phyloP scores from a whole-genome alignment of 1,284 basidiomycete genomes.

The Inonotus obliquus region DNA sequence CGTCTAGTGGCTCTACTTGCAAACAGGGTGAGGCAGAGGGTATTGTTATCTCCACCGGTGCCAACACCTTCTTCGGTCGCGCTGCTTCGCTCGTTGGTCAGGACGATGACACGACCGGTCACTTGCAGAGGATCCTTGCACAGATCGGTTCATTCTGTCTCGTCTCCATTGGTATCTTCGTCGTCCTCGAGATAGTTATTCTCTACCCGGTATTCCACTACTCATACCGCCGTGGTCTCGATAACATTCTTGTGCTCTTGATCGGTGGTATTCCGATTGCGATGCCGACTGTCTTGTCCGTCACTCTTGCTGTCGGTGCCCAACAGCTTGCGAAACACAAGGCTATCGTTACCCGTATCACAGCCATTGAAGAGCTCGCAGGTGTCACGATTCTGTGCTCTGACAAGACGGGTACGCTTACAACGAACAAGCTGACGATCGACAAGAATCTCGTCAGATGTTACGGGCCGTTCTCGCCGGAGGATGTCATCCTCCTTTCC shows the following conservation, averaged over 20 bases:
- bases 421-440: slow-evolving; percentile 99
- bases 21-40: slow-evolving; percentile 98
- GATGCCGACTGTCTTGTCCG: slow-evolving; percentile 95
- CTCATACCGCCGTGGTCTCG: slow-evolving; percentile 88
- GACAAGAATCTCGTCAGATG: slow-evolving; percentile 90
- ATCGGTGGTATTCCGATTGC: slow-evolving; percentile 99
- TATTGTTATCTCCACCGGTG: slow-evolving; percentile 93
- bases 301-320: slow-evolving; percentile 96
- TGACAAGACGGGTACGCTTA: slow-evolving; percentile 96
- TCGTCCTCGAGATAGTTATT: slow-evolving; percentile 84
- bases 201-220: slow-evolving; percentile 87
- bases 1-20: slow-evolving; percentile 82
- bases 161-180: slow-evolving; percentile 90
- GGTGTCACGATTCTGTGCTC: slow-evolving; percentile 97
- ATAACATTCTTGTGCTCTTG: slow-evolving; percentile 95
- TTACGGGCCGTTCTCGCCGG: slow-evolving; percentile 84
- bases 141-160: slow-evolving; percentile 96
- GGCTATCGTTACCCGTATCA: slow-evolving; percentile 97
- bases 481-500: slow-evolving; percentile 89
- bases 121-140: slow-evolving; percentile 96
- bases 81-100: slow-evolving; percentile 93
- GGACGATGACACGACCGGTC: slow-evolving; percentile 94
- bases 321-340: slow-evolving; percentile 98
- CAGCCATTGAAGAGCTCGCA: slow-evolving; percentile 94
- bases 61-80: slow-evolving; percentile 95